phyloP scores from a whole-genome alignment of 2,329 filamentous ascomycete genomes.

The Westerdykella aurantiaca region DNA sequence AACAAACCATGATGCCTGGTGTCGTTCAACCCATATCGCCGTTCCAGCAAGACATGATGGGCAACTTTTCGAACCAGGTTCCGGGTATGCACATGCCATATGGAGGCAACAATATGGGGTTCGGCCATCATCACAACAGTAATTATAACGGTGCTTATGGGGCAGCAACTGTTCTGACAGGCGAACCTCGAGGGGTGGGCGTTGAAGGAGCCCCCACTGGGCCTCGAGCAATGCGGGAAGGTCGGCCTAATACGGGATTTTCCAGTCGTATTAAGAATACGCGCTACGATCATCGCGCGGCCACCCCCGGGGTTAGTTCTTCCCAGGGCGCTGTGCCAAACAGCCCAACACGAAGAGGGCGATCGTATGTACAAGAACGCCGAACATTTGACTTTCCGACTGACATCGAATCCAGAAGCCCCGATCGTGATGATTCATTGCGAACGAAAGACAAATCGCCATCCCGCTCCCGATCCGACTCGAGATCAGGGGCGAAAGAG shows the following conservation, averaged over 20 bases:
- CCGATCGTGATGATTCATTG: constrained; percentile 29
- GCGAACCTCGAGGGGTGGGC: constrained; percentile 49
- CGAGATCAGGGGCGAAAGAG: constrained; percentile 32
- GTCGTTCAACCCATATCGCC: constrained; percentile 22
- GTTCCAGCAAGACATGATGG: constrained; percentile 27
- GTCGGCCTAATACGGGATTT: constrained; percentile 74
- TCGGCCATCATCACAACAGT: constrained; percentile 17
- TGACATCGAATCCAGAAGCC: constrained; percentile 3
- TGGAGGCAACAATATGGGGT: constrained; percentile 37
- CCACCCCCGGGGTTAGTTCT: constrained; percentile 7
- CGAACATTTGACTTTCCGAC: neutral
- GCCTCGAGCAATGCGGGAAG: constrained; percentile 90
- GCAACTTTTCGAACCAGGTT: constrained; percentile 55
- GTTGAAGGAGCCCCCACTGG: constrained; percentile 75
- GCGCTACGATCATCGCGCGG: constrained; percentile 17
- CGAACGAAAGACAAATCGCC: constrained; percentile 36
- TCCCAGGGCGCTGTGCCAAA: constrained; percentile 13
- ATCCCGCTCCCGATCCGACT: constrained; percentile 37
- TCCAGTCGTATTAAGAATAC: constrained; percentile 50
- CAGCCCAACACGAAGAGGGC: constrained; percentile 24
- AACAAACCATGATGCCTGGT: constrained; percentile 25
- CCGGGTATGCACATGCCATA: constrained; percentile 43
- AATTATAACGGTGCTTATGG: constrained; percentile 36
- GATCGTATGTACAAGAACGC: constrained; percentile 22
- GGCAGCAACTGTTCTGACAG: constrained; percentile 33